Evolutionary conservation across 371 early-diverging fungal genomes (phyloP).

Genomic region (Lichtheimia ramosa): DNA sequence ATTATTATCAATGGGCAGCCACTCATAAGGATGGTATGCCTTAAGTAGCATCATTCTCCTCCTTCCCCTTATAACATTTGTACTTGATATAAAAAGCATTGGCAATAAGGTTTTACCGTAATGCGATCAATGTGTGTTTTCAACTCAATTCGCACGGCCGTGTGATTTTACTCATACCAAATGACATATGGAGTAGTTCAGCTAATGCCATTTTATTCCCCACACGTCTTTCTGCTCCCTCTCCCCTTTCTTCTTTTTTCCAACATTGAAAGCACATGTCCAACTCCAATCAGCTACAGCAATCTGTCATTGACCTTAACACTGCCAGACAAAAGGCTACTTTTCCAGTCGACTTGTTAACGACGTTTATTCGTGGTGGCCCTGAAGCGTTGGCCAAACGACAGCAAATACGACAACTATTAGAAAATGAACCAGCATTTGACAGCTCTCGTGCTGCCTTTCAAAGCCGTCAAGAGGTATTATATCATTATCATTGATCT

Average conservation of each 20-base stretch:
- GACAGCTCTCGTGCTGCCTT: slow-evolving; percentile 29
- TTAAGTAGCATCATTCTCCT: not conserved
- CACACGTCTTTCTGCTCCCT: not conserved
- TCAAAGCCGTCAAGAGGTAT: slow-evolving; percentile 42
- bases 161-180: slow-evolving; percentile 11
- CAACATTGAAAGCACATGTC: not conserved
- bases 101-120: too few species aligned
- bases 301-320: slow-evolving; percentile 44
- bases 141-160: slow-evolving; percentile 2
- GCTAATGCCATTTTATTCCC: too few species aligned
- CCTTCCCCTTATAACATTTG: not conserved
- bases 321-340: slow-evolving; percentile 48
- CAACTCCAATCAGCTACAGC: slow-evolving; percentile 22
- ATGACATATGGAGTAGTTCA: slow-evolving; percentile 1
- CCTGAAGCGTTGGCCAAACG: slow-evolving; percentile 25
- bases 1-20: slow-evolving; percentile 79
- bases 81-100: not conserved
- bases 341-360: slow-evolving; percentile 39
- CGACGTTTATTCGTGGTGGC: slow-evolving; percentile 41
- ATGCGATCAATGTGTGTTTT: too few species aligned
- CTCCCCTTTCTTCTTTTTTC: not conserved
- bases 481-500: not conserved
- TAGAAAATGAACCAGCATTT: slow-evolving; percentile 50
- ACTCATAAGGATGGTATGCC: slow-evolving; percentile 26
- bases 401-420: slow-evolving; percentile 29